Conservation (phyloP, 2,329 filamentous ascomycete genomes). For the Aureobasidium sp. region DNA sequence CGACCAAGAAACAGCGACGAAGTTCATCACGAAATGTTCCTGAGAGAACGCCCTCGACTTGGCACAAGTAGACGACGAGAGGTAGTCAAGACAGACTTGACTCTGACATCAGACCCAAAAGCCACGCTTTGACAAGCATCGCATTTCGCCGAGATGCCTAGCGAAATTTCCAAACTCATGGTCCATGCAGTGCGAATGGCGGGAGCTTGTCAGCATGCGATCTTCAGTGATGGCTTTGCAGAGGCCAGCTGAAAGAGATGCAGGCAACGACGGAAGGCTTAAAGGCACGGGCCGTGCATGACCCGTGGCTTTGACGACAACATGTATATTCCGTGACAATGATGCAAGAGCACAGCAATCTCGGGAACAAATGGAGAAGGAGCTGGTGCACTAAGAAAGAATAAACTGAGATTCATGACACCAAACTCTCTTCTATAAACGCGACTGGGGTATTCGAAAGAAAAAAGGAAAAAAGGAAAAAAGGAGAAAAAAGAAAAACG, state of each 20-base stretch:
- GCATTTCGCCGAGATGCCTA: no score
- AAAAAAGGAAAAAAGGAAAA: not conserved
- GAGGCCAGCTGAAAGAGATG: not conserved
- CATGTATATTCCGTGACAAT: not conserved
- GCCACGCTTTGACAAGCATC: no score
- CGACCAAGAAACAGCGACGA: no score
- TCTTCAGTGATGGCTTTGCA: not conserved
- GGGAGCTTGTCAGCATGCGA: not conserved
- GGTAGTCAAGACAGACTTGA: no score
- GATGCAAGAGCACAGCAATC: not conserved
- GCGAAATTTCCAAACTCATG: not conserved
- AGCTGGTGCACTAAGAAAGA: not conserved
- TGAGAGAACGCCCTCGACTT: no score
- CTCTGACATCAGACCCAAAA: no score
- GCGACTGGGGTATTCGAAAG: not conserved
- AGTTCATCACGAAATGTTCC: no score
- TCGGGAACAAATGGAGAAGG: no score
- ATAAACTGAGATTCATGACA: not conserved
- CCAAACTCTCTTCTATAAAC: constrained; percentile 1
- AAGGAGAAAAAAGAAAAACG: not conserved
- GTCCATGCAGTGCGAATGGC: not conserved
- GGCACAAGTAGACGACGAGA: no score
- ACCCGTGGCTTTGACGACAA: not conserved
- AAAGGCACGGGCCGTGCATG: not conserved
- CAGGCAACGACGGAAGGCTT: not conserved